These are phyloP conservation scores for Capsella rubella DNA, from an alignment of 441 rosid species.

Conservation along the genomic window DNA sequence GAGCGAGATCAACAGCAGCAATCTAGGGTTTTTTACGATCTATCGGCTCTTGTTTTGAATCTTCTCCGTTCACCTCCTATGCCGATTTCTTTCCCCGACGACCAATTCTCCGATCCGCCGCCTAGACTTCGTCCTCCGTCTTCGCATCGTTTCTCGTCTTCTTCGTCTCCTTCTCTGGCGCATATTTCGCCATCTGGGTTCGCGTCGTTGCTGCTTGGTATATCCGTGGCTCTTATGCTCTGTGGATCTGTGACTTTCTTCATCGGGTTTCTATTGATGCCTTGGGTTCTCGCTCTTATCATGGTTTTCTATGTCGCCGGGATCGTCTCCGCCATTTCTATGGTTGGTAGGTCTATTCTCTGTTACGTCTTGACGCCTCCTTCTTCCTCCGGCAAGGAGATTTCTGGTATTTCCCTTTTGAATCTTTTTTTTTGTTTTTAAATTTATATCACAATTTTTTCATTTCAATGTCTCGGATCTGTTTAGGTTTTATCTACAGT, in stretches of 20 bases:
- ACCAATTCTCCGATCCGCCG: constrained; percentile 41
- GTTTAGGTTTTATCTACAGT: neutral
- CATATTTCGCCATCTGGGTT: constrained; percentile 87
- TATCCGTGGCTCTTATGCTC: constrained; percentile 77
- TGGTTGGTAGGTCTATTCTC: constrained; percentile 72
- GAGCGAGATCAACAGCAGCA: constrained; percentile 71
- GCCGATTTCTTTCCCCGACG: constrained; percentile 57
- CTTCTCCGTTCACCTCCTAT: constrained; percentile 72
- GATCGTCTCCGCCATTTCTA: constrained; percentile 70
- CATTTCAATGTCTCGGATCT: neutral
- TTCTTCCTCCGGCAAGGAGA: constrained; percentile 54
- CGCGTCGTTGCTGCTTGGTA: constrained; percentile 79
- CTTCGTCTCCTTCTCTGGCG: constrained; percentile 37
- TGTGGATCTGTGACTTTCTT: constrained; percentile 96
- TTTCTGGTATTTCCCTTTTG: constrained; percentile 53
- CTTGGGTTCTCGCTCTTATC: constrained; percentile 85
- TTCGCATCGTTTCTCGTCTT: neutral
- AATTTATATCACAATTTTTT: neutral
- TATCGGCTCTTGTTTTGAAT: constrained; percentile 66
- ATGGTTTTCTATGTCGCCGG: constrained; percentile 80
- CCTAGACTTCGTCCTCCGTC: constrained; percentile 33
- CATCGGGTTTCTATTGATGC: constrained; percentile 92
- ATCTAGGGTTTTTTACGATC: constrained; percentile 67
- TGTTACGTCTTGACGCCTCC: constrained; percentile 66
- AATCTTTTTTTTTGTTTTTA: neutral